Evolutionary conservation across 805 yeast genomes (phyloP).

Genomic region (Schwanniomyces vanrijiae): DNA sequence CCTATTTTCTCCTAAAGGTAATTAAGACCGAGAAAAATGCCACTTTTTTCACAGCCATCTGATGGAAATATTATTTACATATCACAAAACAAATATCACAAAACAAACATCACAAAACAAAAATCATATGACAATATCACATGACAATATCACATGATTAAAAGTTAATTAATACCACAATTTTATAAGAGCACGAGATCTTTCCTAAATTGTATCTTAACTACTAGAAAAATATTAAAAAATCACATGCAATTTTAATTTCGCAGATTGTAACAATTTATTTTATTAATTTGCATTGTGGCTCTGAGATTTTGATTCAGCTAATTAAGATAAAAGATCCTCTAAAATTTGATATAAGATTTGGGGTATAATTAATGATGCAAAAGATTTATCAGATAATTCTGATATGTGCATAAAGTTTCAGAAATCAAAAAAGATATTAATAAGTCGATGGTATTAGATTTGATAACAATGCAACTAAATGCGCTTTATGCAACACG

Average conservation of each 20-base stretch:
- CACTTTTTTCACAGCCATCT: conserved; percentile 1
- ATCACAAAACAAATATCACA: not conserved
- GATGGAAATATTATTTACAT: not conserved
- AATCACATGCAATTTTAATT: not conserved
- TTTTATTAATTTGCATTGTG: not conserved
- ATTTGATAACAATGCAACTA: not conserved
- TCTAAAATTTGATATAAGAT: not conserved
- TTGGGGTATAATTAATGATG: not conserved
- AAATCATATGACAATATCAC: not conserved
- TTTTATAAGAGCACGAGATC: not conserved
- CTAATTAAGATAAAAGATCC: not conserved
- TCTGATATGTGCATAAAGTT: not conserved
- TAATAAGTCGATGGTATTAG: not conserved
- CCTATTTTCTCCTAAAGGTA: conserved; percentile 10
- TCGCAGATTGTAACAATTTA: not conserved
- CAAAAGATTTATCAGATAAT: not conserved
- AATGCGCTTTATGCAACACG: not conserved
- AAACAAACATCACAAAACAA: not conserved
- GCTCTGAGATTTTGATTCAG: not conserved
- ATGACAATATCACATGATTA: no score
- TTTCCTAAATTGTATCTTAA: not conserved
- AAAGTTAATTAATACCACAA: not conserved
- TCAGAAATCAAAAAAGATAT: not conserved
- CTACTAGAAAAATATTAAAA: not conserved
- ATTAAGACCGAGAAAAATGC: conserved; percentile 6